Percentiles rank a stretch among this genome's conserved stretches.
These are phyloP conservation scores for Ploettnerulaceae sp. DNA, from an alignment of 2,329 filamentous ascomycete genomes.

Conservation along the genomic window DNA sequence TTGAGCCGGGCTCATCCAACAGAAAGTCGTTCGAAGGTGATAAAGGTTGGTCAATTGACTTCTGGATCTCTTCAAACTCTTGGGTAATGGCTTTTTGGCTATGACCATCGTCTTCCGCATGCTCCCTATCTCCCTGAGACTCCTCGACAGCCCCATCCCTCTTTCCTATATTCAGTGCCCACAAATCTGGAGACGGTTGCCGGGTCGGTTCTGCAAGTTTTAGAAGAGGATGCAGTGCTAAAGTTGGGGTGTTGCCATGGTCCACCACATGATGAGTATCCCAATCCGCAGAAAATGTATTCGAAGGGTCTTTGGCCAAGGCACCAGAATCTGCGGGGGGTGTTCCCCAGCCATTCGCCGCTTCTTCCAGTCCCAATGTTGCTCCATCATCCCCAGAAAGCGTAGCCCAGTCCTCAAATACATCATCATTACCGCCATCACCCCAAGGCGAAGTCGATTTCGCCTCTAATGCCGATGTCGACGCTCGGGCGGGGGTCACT, in stretches of 20 bases:
- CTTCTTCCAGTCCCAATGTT: constrained; percentile 17
- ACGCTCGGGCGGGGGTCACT: constrained; percentile 18
- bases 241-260: constrained; percentile 5
- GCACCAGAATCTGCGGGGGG: constrained; percentile 1
- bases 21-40: neutral
- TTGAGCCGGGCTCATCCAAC: neutral
- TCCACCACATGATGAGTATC: constrained; percentile 2
- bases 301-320: constrained; percentile 6
- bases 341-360: constrained; percentile 17
- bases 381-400: constrained; percentile 12
- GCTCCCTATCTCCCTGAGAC: neutral
- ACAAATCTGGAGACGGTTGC: constrained; percentile 31
- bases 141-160: neutral
- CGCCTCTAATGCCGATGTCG: constrained; percentile 20
- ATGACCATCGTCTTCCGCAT: neutral
- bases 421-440: constrained; percentile 22
- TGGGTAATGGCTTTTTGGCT: no score
- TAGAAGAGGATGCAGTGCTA: constrained; percentile 17
- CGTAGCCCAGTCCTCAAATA: constrained; percentile 29
- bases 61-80: no score
- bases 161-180: constrained; percentile 17
- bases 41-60: no score
- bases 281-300: constrained; percentile 16
- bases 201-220: constrained; percentile 14
- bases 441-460: constrained; percentile 28